Base-by-base conservation (phyloP, 495 filamentous ascomycete species). In the Emericellopsis terricola region DNA sequence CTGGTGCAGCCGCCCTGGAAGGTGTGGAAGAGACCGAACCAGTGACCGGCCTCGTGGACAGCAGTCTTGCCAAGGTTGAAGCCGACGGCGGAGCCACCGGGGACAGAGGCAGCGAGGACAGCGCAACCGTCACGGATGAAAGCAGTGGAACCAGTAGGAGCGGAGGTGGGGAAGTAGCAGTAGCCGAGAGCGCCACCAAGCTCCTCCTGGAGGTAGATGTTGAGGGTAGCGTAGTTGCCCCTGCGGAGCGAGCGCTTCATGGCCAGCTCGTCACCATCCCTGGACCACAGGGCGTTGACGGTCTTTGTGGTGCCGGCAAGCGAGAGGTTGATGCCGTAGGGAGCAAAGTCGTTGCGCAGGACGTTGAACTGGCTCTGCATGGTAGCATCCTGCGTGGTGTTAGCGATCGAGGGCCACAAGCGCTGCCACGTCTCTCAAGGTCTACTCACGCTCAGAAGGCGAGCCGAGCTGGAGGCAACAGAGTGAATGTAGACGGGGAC, bases 1-100 rank as follows among this genome's bases (percentile, higher is more conserved):
- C 64, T 57, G 4, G 40, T 44, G 51, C 73, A 78, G 6, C 59
- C 60, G 19, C 71, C 75, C 55, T 78, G 62, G 56, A 78, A 79
- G 23, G 69, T 73, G 47, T 79, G 73, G 52, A 64, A 62, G 18
- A 78, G 56, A 29, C 69, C 66, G 33, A 78, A 55, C 70, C 72
- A 78, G 53, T 79, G 74, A 13, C 72, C 73, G 29, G 71, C 59
- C 55, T 77, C 75, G 56, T 79, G 74, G 21, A 66, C 64, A 15
- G 59, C 63, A 14, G 74, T 77, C 39, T 56, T 58, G 29, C 74
- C 74, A 20, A 60, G 38, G 55, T 76, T 68, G 51, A 68, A 78
- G 33, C 60, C 60, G 13, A 48, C 42, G 3, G 56, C 44, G 16
- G 18, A 42, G 9, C 71, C 71, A 27, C 62, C 63, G 28, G 74